phyloP scores from a whole-genome alignment of 1,284 basidiomycete species.

The Microbotryum lychnidis-dioicae region DNA sequence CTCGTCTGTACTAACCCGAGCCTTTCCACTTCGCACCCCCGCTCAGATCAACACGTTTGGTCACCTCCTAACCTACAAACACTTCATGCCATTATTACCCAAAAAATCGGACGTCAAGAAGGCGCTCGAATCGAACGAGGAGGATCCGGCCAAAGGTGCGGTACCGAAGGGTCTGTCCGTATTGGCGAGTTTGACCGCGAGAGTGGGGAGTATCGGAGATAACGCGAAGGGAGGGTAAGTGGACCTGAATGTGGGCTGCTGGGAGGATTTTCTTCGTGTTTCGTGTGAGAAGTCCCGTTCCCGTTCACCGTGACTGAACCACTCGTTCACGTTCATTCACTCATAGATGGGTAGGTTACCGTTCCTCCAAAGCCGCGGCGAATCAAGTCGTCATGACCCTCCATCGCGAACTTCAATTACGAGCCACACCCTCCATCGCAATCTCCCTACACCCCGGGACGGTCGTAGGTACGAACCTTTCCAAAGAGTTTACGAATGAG shows the following conservation, averaged over 20 bases:
- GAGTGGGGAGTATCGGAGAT: conserved; percentile 45
- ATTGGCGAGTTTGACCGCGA: conserved; percentile 44
- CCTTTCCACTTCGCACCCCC: conserved; percentile 18
- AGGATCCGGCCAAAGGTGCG: conserved; percentile 42
- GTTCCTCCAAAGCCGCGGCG: conserved; percentile 40
- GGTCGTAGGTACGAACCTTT: conserved; percentile 34
- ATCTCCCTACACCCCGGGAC: conserved; percentile 36
- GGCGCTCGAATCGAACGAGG: conserved; percentile 18
- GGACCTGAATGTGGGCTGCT: too few species aligned
- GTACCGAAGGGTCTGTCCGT: conserved; percentile 39
- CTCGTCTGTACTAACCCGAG: neutral
- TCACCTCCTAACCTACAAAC: conserved; percentile 47
- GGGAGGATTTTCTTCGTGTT: too few species aligned
- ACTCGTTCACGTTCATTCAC: too few species aligned
- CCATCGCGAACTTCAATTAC: conserved; percentile 33
- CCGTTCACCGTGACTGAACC: too few species aligned
- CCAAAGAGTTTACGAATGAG: conserved; percentile 30
- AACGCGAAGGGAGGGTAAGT: conserved; percentile 43
- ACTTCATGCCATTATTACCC: conserved; percentile 47
- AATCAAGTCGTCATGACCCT: conserved; percentile 39
- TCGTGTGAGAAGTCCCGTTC: too few species aligned
- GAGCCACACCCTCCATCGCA: conserved; percentile 18
- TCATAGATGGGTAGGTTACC: conserved; percentile 33
- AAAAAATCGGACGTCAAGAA: conserved; percentile 36
- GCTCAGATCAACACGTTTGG: conserved; percentile 46